Conservation (phyloP, 2,329 filamentous ascomycete species). For the Didymella glomerata region DNA sequence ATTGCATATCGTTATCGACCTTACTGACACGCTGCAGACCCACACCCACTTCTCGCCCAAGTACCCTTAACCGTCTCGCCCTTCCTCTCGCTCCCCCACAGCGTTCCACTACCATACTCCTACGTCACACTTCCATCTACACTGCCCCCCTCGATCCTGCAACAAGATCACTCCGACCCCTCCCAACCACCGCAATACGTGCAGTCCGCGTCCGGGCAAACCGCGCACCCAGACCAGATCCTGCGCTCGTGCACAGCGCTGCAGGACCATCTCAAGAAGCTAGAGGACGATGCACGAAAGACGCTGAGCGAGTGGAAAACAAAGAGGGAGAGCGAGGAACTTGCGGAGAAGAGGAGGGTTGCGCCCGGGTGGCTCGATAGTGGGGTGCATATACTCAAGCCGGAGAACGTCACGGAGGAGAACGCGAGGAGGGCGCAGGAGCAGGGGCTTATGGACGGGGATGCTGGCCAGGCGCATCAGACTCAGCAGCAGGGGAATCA, state of each 20-base stretch:
- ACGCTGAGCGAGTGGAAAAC: conserved; percentile 76
- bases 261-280: conserved; percentile 74
- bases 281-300: conserved; percentile 72
- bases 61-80: conserved; percentile 93
- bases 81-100: conserved; percentile 87
- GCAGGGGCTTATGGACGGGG: conserved; percentile 43
- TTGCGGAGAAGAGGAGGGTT: conserved; percentile 80
- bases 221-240: conserved; percentile 85
- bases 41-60: conserved; percentile 89
- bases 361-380: conserved; percentile 85
- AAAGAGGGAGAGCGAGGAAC: conserved; percentile 68
- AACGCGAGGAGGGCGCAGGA: conserved; percentile 57
- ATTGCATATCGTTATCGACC: too few species aligned
- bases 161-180: conserved; percentile 41
- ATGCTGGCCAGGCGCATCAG: background rate
- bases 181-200: conserved; percentile 82
- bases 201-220: conserved; percentile 75
- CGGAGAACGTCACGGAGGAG: conserved; percentile 63
- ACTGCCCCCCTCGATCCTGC: conserved; percentile 75
- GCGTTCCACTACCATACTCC: conserved; percentile 92
- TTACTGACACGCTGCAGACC: conserved; percentile 51
- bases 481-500: conserved; percentile 47
- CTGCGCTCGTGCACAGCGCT: conserved; percentile 81
- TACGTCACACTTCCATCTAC: conserved; percentile 91
- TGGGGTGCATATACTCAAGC: conserved; percentile 69